These are phyloP conservation scores for Scutellaria galericulata DNA, from an alignment of 257 asterid species.

Conservation along the genomic window DNA sequence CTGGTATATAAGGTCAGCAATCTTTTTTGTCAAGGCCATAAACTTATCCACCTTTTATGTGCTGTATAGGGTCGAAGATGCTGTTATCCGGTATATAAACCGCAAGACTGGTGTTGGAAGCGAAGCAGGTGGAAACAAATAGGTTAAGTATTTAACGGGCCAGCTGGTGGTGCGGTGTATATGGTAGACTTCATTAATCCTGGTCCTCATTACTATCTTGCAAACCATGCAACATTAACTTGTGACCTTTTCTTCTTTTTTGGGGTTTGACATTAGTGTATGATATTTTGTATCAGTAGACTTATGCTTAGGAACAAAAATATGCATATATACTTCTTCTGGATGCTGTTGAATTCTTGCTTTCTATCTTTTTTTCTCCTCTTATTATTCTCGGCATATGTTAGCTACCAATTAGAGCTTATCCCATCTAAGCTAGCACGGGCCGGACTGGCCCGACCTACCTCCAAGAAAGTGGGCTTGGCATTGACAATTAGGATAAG, in stretches of 20 bases:
- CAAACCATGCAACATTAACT: slow-evolving; percentile 1
- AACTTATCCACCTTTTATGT: slow-evolving; percentile 23
- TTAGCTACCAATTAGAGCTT: not conserved
- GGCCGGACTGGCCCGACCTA: no score
- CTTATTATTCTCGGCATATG: not conserved
- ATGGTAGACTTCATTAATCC: slow-evolving; percentile 24
- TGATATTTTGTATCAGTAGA: slow-evolving; percentile 22
- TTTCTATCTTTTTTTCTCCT: slow-evolving; percentile 11
- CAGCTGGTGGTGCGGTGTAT: slow-evolving; percentile 19
- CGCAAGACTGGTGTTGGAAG: slow-evolving; percentile 60
- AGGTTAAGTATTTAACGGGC: slow-evolving; percentile 18
- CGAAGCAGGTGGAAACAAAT: slow-evolving; percentile 48
- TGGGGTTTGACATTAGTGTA: slow-evolving; percentile 33
- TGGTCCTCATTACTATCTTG: slow-evolving; percentile 15
- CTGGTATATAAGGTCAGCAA: not conserved
- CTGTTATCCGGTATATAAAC: slow-evolving; percentile 70
- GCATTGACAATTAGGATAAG: no score
- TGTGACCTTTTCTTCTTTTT: slow-evolving; percentile 1
- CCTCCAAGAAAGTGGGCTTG: no score
- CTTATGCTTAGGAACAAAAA: slow-evolving; percentile 26
- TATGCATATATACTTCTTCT: slow-evolving; percentile 37
- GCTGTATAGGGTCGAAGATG: slow-evolving; percentile 68
- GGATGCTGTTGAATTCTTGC: slow-evolving; percentile 2
- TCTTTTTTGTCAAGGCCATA: slow-evolving; percentile 6
- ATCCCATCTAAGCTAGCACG: no score